phyloP scores from a whole-genome alignment of 306 rosid genomes.

The Psophocarpus tetragonolobus region DNA sequence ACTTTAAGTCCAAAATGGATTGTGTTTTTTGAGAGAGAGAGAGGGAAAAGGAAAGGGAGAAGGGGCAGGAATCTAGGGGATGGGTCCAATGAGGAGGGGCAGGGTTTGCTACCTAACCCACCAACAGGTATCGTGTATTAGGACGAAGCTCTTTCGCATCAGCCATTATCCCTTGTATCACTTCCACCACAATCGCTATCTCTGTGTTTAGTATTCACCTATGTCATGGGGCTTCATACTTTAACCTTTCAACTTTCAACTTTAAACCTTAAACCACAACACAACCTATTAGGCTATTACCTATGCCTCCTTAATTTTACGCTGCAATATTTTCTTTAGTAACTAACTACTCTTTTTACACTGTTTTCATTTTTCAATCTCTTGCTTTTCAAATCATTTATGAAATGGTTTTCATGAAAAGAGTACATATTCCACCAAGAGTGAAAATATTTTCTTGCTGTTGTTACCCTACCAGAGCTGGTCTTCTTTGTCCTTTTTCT shows the following conservation, averaged over 20 bases:
- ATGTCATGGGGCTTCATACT: background rate
- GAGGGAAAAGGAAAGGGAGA: conserved; percentile 32
- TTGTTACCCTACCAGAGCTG: conserved; percentile 55
- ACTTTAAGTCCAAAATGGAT: conserved; percentile 49
- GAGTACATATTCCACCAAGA: background rate
- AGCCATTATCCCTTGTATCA: conserved; percentile 51
- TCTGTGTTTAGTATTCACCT: background rate
- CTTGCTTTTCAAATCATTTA: too few relatives aligned
- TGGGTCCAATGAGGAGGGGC: conserved; percentile 94
- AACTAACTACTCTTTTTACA: too few relatives aligned
- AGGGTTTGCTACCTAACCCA: conserved; percentile 98
- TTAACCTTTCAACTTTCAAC: too few relatives aligned
- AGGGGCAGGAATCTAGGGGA: conserved; percentile 77
- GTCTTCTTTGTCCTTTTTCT: conserved; percentile 50
- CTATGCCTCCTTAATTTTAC: too few relatives aligned
- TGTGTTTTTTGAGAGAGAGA: conserved; percentile 23
- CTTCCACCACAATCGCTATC: conserved; percentile 30
- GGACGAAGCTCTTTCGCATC: conserved; percentile 81
- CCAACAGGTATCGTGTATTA: conserved; percentile 94
- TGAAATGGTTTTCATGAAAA: background rate
- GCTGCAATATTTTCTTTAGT: too few relatives aligned
- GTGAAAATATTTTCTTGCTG: conserved; percentile 20
- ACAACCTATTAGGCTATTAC: background rate
- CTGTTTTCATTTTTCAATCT: too few relatives aligned
- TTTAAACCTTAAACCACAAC: background rate